Base-by-base conservation (phyloP, 106 monocot species). In the Dioscorea dumetorum region DNA sequence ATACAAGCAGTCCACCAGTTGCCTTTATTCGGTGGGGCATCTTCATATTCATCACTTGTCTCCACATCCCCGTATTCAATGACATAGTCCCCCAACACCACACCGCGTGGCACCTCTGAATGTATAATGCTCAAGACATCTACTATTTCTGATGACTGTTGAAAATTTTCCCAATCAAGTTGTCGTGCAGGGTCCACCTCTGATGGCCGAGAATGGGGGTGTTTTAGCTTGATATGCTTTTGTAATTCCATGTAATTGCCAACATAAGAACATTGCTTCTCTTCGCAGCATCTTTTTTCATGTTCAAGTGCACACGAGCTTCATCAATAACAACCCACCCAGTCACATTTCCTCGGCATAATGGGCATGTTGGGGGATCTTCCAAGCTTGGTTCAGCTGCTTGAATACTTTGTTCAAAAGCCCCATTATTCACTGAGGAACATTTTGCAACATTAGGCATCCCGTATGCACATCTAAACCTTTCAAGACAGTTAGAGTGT, bases 21-120 rank as follows among this genome's bases (percentile, higher is more conserved):
- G 3, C 78, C 57, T n/a, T 70, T 22, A 28, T 66, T 65, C 32
- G 63, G 24, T 22, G 50, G 75, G 41, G 74, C 79, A 51, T 74
- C 76, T 35, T 84, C 84, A 57, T 82, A 79, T 10, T 88, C 84
- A 69, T 81, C 84, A 70, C 66, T 76, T 22, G 67, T 68, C 16
- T 82, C 84, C 16, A 78, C 81, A 50, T 81, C 69, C 0, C 82
- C 88, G 66, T 88, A 88, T 35, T 88, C 85, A 20, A 88, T 88
- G n/a, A 88, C 88, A 84, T 88, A 88, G 60, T 88, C 88, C 32
- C 88, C 88, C 74, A 88, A 67, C 10, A 88, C 85, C 17, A 84
- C 79, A 4, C 82, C 88, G 79, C 79, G 80, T 21, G 88, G 88
- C 57, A 88, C 88, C 77, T 88, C 83, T 15, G 84, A 70, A 52